Conservation (phyloP, 306 rosid species). For the Malus domestica region DNA sequence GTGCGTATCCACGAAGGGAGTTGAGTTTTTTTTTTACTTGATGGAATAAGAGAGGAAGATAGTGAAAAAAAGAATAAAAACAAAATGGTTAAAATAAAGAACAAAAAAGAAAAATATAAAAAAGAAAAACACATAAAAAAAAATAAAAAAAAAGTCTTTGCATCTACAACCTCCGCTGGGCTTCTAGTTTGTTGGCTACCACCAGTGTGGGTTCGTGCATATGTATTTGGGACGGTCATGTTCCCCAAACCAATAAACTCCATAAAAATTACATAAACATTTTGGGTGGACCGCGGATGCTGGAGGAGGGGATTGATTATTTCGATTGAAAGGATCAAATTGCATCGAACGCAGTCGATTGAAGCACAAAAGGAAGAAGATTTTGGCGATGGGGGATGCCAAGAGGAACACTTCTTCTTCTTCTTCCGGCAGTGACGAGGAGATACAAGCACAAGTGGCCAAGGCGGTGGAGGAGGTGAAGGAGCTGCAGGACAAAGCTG, state of each 20-base stretch:
- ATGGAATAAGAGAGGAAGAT: neutral
- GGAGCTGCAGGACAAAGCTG: constrained; percentile 59
- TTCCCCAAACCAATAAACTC: neutral
- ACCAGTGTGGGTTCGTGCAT: neutral
- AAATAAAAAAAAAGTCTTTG: neutral
- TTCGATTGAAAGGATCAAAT: neutral
- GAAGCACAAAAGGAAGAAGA: neutral
- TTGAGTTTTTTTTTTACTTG: too few relatives aligned
- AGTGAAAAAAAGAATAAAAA: too few relatives aligned
- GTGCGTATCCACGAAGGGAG: too few relatives aligned
- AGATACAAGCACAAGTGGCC: constrained; percentile 49
- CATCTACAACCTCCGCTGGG: neutral
- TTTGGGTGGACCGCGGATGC: neutral
- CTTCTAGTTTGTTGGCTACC: neutral
- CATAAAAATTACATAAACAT: neutral
- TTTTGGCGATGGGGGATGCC: constrained; percentile 18
- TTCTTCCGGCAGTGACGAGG: constrained; percentile 2
- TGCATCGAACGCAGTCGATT: neutral
- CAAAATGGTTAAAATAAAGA: neutral
- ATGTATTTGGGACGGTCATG: neutral
- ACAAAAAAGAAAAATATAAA: neutral
- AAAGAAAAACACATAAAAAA: neutral
- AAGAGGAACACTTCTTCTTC: neutral
- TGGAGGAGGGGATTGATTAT: neutral
- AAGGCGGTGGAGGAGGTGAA: constrained; percentile 61